Conservation (phyloP, 1,284 basidiomycete species). For the Microbotryomycetes sp. region DNA sequence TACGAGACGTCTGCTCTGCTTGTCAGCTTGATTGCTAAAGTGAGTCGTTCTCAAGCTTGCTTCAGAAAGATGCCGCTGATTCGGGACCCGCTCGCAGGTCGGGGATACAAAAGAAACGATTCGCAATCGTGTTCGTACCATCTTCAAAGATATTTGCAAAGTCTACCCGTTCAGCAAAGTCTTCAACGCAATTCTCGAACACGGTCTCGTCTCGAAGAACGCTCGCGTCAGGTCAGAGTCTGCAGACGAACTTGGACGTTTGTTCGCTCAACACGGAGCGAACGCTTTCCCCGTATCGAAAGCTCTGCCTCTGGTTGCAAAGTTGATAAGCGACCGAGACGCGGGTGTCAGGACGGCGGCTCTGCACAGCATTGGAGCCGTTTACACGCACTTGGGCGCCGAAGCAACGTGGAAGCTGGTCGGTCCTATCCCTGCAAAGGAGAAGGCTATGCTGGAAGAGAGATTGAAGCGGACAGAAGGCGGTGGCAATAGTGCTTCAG, state of each 20-base stretch:
- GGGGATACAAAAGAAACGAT: slow-evolving; percentile 48
- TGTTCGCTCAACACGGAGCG: slow-evolving; percentile 76
- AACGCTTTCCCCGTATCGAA: slow-evolving; percentile 61
- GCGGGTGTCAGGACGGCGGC: slow-evolving; percentile 76
- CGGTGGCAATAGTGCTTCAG: slow-evolving; percentile 1
- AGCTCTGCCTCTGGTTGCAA: slow-evolving; percentile 69
- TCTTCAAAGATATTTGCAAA: slow-evolving; percentile 46
- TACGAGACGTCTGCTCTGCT: slow-evolving; percentile 81
- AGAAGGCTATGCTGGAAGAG: slow-evolving; percentile 85
- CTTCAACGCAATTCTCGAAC: slow-evolving; percentile 75
- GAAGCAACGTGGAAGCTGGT: slow-evolving; percentile 78
- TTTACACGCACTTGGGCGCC: slow-evolving; percentile 64
- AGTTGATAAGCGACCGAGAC: slow-evolving; percentile 82
- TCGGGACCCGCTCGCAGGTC: slow-evolving; percentile 37
- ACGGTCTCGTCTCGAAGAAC: slow-evolving; percentile 80
- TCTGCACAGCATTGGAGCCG: slow-evolving; percentile 70
- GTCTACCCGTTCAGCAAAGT: slow-evolving; percentile 85
- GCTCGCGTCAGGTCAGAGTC: slow-evolving; percentile 81
- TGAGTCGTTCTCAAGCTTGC: slow-evolving; percentile 41
- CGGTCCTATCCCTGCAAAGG: slow-evolving; percentile 69
- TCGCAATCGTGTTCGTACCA: slow-evolving; percentile 44
- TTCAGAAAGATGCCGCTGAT: neutral
- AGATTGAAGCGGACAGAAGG: slow-evolving; percentile 69
- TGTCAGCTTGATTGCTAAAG: slow-evolving; percentile 85
- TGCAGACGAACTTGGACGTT: slow-evolving; percentile 66